Percentiles rank a stretch among this genome's conserved stretches.
These are phyloP conservation scores for Cotoneaster glaucophyllus DNA, from an alignment of 306 rosid species.

Conservation along the genomic window DNA sequence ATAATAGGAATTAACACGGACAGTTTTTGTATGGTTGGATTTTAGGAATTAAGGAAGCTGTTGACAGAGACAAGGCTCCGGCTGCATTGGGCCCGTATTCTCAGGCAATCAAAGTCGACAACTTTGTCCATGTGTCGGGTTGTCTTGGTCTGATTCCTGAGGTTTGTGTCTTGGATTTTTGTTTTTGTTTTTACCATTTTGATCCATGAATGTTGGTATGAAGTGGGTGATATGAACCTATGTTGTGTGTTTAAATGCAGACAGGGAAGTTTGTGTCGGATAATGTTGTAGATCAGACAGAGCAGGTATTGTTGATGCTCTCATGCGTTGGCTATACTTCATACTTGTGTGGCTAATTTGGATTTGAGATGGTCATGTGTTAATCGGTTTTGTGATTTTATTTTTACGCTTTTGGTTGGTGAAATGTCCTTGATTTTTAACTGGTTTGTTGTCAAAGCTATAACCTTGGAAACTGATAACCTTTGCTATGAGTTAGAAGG, in stretches of 20 bases:
- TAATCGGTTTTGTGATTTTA: background rate
- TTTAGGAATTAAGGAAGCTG: constrained; percentile 69
- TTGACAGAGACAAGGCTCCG: constrained; percentile 80
- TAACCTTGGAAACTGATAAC: background rate
- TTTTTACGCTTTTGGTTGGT: background rate
- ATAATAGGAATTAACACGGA: background rate
- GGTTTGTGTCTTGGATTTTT: constrained; percentile 33
- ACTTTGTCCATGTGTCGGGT: constrained; percentile 76
- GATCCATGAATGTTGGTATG: background rate
- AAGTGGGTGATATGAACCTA: background rate
- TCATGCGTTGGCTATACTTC: background rate
- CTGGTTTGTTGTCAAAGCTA: background rate
- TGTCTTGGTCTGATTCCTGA: constrained; percentile 83
- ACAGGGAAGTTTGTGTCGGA: constrained; percentile 80
- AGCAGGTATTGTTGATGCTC: constrained; percentile 51
- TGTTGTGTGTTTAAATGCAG: constrained; percentile 34
- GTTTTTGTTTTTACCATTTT: background rate
- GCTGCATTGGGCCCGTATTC: constrained; percentile 96
- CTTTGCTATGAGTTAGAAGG: background rate
- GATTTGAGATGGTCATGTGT: background rate
- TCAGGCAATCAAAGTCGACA: constrained; percentile 84
- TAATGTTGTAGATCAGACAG: constrained; percentile 79
- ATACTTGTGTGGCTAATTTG: background rate
- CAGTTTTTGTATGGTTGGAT: background rate
- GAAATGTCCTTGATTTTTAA: background rate